Percentiles rank a stretch among this genome's conserved stretches.
Conservation (phyloP, 2,329 filamentous ascomycete genomes). For the Botrytis hyacinthi region DNA sequence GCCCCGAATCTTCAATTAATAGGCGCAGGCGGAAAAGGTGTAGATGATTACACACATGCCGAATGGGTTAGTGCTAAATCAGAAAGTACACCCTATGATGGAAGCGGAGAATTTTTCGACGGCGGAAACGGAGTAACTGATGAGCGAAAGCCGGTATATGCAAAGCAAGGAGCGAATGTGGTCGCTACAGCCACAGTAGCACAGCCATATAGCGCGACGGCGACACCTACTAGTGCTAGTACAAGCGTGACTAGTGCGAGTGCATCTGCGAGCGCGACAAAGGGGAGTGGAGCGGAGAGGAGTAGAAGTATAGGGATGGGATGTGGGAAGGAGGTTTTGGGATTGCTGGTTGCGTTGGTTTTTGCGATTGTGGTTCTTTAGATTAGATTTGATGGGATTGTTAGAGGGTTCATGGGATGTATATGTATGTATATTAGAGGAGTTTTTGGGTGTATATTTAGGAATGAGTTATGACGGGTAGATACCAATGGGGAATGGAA, state of each 20-base stretch:
- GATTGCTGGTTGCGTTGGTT: conserved; percentile 18
- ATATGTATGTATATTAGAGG: background rate
- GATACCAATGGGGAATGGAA: background rate
- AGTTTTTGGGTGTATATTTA: background rate
- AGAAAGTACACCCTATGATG: conserved; percentile 46
- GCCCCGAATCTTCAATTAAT: conserved; percentile 45
- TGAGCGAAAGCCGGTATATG: conserved; percentile 43
- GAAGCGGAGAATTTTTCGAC: conserved; percentile 46
- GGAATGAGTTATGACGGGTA: background rate
- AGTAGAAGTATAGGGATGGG: conserved; percentile 69
- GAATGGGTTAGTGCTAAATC: conserved; percentile 37
- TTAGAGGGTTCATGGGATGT: background rate
- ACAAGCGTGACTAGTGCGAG: conserved; percentile 73
- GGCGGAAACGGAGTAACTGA: conserved; percentile 38
- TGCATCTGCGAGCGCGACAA: conserved; percentile 75
- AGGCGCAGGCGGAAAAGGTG: conserved; percentile 45
- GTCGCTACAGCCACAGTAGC: conserved; percentile 23
- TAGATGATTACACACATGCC: conserved; percentile 40
- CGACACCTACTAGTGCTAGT: conserved; percentile 61
- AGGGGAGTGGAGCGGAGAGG: conserved; percentile 82
- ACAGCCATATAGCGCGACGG: conserved; percentile 72
- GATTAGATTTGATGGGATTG: background rate
- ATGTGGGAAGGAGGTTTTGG: conserved; percentile 39
- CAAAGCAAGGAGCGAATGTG: conserved; percentile 34
- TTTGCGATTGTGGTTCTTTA: conserved; percentile 17